phyloP scores from a whole-genome alignment of 2,329 filamentous ascomycete species.

The Pestalotiopsis fici region DNA sequence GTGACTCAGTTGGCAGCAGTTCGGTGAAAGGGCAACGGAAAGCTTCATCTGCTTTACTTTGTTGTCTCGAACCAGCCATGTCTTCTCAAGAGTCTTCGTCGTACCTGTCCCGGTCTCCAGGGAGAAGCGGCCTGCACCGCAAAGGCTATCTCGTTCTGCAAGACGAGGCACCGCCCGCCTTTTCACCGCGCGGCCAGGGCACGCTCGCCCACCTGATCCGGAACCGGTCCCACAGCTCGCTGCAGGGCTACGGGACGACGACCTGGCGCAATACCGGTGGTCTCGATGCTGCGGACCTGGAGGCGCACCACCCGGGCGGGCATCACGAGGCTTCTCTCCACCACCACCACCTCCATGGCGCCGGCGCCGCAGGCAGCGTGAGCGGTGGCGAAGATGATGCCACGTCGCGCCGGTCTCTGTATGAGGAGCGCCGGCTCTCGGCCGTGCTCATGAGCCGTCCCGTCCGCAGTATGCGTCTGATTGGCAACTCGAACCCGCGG shows the following conservation, averaged over 20 bases:
- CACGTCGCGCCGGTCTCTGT: slow-evolving; percentile 41
- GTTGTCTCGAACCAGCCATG: not conserved
- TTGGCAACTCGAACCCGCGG: slow-evolving; percentile 83
- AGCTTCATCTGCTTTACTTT: not conserved
- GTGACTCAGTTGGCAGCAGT: too few species aligned
- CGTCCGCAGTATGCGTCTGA: slow-evolving; percentile 81
- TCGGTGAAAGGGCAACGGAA: not conserved
- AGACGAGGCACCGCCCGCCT: slow-evolving; percentile 22
- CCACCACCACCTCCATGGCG: not conserved
- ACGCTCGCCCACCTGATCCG: slow-evolving; percentile 27
- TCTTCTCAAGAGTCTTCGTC: slow-evolving; percentile 9
- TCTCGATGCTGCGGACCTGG: slow-evolving; percentile 19
- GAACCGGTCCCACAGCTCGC: slow-evolving; percentile 26
- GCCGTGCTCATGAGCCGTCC: slow-evolving; percentile 66
- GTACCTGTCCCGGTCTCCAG: slow-evolving; percentile 20
- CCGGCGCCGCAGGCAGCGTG: not conserved
- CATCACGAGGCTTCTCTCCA: slow-evolving; percentile 7
- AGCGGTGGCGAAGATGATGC: slow-evolving; percentile 37
- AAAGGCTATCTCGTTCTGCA: slow-evolving; percentile 20
- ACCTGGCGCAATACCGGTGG: slow-evolving; percentile 19
- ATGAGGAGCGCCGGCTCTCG: slow-evolving; percentile 60
- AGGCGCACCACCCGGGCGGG: slow-evolving; percentile 18
- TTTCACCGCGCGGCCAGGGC: slow-evolving; percentile 24
- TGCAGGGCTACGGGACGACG: slow-evolving; percentile 28
- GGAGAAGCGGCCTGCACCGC: slow-evolving; percentile 4